A percentile compares a stretch with the other conserved stretches of the same genome.
Conservation (phyloP, 2,329 filamentous ascomycete species). For the Cadophora gregata region DNA sequence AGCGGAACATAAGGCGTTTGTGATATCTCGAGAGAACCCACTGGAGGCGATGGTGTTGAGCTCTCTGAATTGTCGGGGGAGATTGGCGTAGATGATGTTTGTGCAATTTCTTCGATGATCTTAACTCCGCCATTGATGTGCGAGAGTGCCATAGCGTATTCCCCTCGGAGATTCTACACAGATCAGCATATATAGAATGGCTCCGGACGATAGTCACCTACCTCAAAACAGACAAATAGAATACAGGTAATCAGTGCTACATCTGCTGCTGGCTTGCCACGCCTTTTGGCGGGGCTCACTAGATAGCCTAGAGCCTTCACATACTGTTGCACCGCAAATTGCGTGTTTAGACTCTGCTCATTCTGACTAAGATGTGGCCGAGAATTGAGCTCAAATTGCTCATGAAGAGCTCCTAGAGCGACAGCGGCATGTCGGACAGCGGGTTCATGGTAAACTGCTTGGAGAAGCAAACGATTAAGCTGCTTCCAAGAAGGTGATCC, state of each 20-base stretch:
- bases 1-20: background rate
- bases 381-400: constrained; percentile 16
- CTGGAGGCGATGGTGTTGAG: constrained; percentile 8
- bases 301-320: constrained; percentile 27
- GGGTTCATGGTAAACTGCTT: constrained; percentile 29
- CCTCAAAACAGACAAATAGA: constrained; percentile 32
- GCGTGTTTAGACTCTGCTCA: background rate
- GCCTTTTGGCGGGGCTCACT: constrained; percentile 22
- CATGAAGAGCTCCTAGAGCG: constrained; percentile 31
- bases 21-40: background rate
- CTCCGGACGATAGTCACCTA: background rate
- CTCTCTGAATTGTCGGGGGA: constrained; percentile 3
- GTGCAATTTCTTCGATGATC: constrained; percentile 23
- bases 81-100: constrained; percentile 1
- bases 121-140: constrained; percentile 29
- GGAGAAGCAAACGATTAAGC: constrained; percentile 29
- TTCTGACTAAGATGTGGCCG: background rate
- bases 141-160: constrained; percentile 19
- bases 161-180: constrained; percentile 21
- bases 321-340: constrained; percentile 29
- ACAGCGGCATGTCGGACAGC: constrained; percentile 34
- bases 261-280: constrained; percentile 17
- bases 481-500: constrained; percentile 27
- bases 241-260: constrained; percentile 31
- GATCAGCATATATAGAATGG: background rate